phyloP scores from a whole-genome alignment of 345 rosid genomes.

The Carallia pectinifolia region DNA sequence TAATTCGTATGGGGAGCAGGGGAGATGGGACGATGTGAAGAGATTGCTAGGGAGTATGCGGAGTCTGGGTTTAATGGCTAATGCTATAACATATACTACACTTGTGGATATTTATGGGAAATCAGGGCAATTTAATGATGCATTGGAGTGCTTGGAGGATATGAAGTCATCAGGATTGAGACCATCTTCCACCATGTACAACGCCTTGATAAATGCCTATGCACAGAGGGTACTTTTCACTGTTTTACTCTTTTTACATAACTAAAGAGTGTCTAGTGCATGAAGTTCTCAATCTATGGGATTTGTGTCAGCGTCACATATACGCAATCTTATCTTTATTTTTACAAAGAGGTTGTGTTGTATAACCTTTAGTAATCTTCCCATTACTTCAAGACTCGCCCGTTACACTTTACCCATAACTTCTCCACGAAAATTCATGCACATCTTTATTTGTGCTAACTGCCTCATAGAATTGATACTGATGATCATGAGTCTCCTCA shows the following conservation, averaged over 20 bases:
- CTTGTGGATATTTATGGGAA: conserved; percentile 83
- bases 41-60: conserved; percentile 65
- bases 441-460: too few species aligned
- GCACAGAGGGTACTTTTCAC: conserved; percentile 75
- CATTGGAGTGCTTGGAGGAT: conserved; percentile 78
- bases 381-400: too few species aligned
- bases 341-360: too few species aligned
- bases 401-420: too few species aligned
- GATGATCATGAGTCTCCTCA: too few species aligned
- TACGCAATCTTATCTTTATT: too few species aligned
- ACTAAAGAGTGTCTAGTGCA: too few species aligned
- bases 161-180: conserved; percentile 78
- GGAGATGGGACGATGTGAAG: conserved; percentile 82
- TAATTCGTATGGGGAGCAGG: conserved; percentile 72
- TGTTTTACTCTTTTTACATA: neutral
- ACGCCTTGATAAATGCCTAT: conserved; percentile 94
- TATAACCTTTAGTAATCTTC: too few species aligned
- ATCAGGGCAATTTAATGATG: conserved; percentile 83
- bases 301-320: too few species aligned
- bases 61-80: conserved; percentile 61
- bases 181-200: conserved; percentile 87
- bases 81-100: conserved; percentile 80
- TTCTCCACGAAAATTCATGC: too few species aligned
- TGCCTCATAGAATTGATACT: too few species aligned
- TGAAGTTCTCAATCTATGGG: too few species aligned